Percentiles rank a stretch among this genome's conserved stretches.
Evolutionary conservation across 305 asterid species (phyloP).

Genomic region (Plantago lanceolata): DNA sequence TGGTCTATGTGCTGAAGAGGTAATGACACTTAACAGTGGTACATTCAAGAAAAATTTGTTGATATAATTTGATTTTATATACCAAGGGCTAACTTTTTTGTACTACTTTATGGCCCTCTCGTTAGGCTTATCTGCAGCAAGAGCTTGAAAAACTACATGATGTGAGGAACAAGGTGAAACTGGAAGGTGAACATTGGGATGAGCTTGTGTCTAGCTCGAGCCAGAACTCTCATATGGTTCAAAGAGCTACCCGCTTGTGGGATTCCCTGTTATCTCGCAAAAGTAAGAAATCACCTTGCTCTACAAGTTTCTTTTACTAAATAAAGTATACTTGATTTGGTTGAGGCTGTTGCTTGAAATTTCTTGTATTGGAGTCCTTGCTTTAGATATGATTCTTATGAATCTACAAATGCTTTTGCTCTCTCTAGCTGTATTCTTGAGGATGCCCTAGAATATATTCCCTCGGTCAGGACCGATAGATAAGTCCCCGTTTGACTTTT

Average conservation of each 20-base stretch:
- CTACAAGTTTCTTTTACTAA: slow-evolving; percentile 15
- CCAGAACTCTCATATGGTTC: slow-evolving; percentile 98
- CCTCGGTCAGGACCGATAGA: background rate
- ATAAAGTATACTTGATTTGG: slow-evolving; percentile 13
- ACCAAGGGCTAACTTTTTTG: slow-evolving; percentile 16
- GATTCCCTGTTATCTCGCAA: slow-evolving; percentile 93
- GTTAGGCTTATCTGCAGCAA: slow-evolving; percentile 95
- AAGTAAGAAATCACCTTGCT: slow-evolving; percentile 48
- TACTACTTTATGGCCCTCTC: slow-evolving; percentile 24
- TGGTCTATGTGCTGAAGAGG: slow-evolving; percentile 99
- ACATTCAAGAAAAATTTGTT: slow-evolving; percentile 18
- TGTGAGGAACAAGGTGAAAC: slow-evolving; percentile 87
- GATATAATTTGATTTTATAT: slow-evolving; percentile 7
- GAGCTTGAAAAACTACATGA: slow-evolving; percentile 96
- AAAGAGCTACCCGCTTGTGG: slow-evolving; percentile 97
- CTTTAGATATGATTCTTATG: slow-evolving; percentile 7
- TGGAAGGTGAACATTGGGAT: slow-evolving; percentile 99
- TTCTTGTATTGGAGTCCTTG: slow-evolving; percentile 11
- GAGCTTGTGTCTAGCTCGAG: slow-evolving; percentile 99
- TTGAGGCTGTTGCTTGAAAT: slow-evolving; percentile 14
- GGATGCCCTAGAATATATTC: slow-evolving; percentile 14
- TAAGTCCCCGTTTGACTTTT: no score
- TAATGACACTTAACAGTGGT: slow-evolving; percentile 27
- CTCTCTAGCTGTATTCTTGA: slow-evolving; percentile 13
- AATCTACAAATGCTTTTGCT: slow-evolving; percentile 10